Conservation (phyloP, 192 early-diverging fungal genomes). For the Borealophlyctis nickersoniae region DNA sequence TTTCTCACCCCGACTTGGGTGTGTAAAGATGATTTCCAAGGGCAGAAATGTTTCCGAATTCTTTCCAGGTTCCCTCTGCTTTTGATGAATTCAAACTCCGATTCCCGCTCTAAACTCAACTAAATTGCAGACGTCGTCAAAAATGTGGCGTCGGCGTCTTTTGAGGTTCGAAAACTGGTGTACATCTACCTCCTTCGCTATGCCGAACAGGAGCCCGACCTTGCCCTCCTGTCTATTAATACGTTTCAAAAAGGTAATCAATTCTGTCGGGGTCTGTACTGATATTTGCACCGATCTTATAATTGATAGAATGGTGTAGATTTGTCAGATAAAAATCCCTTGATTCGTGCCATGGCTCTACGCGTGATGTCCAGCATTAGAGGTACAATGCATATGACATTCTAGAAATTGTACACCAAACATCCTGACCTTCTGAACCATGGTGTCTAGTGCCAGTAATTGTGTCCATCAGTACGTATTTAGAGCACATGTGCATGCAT, state of each 20-base stretch:
- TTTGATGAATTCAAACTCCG: conserved; percentile 5
- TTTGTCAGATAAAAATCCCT: conserved; percentile 83
- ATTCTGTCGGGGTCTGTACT: conserved; percentile 2
- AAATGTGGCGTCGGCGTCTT: conserved; percentile 86
- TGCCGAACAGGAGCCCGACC: conserved; percentile 93
- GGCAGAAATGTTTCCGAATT: conserved; percentile 86
- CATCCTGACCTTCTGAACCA: too few species aligned
- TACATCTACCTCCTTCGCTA: conserved; percentile 95
- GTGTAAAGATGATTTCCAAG: conserved; percentile 77
- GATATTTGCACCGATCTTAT: background rate
- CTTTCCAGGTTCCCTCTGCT: conserved; percentile 49
- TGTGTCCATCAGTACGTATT: conserved; percentile 66
- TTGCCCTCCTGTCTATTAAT: conserved; percentile 93
- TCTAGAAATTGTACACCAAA: too few species aligned
- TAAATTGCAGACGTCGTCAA: conserved; percentile 87
- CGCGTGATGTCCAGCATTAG: conserved; percentile 94
- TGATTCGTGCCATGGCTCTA: conserved; percentile 93
- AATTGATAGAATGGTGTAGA: conserved; percentile 58
- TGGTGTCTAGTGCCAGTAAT: conserved; percentile 71
- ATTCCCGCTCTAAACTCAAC: background rate
- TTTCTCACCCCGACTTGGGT: background rate
- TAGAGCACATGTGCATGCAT: too few species aligned
- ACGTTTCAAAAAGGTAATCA: conserved; percentile 82
- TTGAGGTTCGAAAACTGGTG: conserved; percentile 91
- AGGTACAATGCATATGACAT: conserved; percentile 29